Evolutionary conservation across 176 grass and related monocot species (phyloP), one percentile per base, ranked within the genome.

Genomic region (Aegilops speltoides): DNA sequence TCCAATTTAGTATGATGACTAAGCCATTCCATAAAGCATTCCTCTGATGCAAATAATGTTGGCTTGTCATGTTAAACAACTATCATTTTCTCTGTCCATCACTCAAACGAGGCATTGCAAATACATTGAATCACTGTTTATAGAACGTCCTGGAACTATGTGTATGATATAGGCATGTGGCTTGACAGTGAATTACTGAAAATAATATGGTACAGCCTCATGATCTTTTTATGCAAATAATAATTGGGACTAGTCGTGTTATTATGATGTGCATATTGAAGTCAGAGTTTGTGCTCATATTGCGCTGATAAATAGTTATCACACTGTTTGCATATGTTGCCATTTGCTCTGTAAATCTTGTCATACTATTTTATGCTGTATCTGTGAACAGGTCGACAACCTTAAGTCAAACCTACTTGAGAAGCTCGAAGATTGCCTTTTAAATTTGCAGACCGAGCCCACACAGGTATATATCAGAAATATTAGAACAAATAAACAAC

Each of bases 371-470:
- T 79, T 76, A 61, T 82, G 74, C 83, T 52, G 5, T 38, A 77
- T 41, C 29, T 74, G 31, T 86, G 31, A 74, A 87, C 87, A 99
- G 97, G 97, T 99, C 34, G 92, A 99, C 72, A 97, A 73, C 88
- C 86, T 99, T 66, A 99, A 99, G 77, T 90, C 97, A 59, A 99
- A 88, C 46, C 79, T 99, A 85, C 94, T 99, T 8, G 97, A 99
- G 80, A 99, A 93, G 83, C 82, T 99, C 38, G 97, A 99, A 89
- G 92, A 96, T 16, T 94, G 83, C 64, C 89, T 99, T 36, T 87
- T 93, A 70, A 99, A 91, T 90, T 82, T 94, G 54, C 90, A 97
- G 83, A 90, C 94, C 41, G 87, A 97, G 74, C 79, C 89, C 70
- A 93, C 85, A 73, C 82, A 99, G 74, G 90, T 94, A 83, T 79